Conservation (phyloP, 2,329 filamentous ascomycete genomes). For the Teratosphaeria viscida region DNA sequence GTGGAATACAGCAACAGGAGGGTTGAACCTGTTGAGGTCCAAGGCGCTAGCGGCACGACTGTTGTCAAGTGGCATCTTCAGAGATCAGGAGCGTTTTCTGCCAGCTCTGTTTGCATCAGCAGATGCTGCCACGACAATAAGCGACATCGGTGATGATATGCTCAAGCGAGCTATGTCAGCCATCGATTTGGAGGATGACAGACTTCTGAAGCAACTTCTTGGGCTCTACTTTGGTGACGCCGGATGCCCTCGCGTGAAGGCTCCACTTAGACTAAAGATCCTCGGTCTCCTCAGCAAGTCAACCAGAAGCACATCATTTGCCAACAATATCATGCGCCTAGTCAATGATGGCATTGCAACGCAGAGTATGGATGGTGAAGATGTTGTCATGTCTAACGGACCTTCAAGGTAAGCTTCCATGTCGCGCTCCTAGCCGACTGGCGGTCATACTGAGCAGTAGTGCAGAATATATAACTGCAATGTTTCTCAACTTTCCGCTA, state of each 20-base stretch:
- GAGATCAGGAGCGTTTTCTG: slow-evolving; percentile 70
- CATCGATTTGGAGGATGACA: slow-evolving; percentile 60
- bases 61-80: slow-evolving; percentile 76
- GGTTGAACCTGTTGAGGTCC: slow-evolving; percentile 57
- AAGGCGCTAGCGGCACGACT: slow-evolving; percentile 61
- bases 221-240: slow-evolving; percentile 58
- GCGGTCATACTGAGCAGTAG: slow-evolving; percentile 7
- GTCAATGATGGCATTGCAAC: slow-evolving; percentile 55
- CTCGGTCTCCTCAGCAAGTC: slow-evolving; percentile 69
- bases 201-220: slow-evolving; percentile 57
- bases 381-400: slow-evolving; percentile 21
- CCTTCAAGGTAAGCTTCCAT: slow-evolving; percentile 14
- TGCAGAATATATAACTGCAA: slow-evolving; percentile 1
- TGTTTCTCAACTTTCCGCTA: neutral
- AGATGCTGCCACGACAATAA: slow-evolving; percentile 69
- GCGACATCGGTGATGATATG: slow-evolving; percentile 78
- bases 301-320: slow-evolving; percentile 58
- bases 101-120: slow-evolving; percentile 75
- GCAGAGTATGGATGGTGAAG: slow-evolving; percentile 19
- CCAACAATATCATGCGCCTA: slow-evolving; percentile 55
- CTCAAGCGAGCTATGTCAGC: slow-evolving; percentile 63
- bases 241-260: slow-evolving; percentile 42
- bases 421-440: neutral
- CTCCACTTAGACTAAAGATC: slow-evolving; percentile 66
- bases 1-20: slow-evolving; percentile 53